A percentile compares a stretch with the other conserved stretches of the same genome.
Evolutionary conservation across 2,329 filamentous ascomycete genomes (phyloP).

Genomic region (Trichoderma aggressivum): DNA sequence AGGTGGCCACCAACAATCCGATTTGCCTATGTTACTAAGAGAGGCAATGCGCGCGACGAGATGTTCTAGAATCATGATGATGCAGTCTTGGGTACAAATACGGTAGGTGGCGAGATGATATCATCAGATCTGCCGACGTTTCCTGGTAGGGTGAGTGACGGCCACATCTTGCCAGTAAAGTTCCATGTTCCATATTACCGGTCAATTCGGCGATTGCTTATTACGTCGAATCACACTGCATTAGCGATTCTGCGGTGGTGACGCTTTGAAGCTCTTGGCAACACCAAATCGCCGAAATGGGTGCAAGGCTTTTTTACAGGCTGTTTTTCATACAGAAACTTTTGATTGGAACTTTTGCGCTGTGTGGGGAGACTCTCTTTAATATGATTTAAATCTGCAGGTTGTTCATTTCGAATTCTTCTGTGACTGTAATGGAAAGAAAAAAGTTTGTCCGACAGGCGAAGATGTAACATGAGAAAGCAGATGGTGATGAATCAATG

Average conservation of each 20-base stretch:
- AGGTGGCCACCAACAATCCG: background rate
- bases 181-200: background rate
- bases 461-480: background rate
- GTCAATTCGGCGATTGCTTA: background rate
- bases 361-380: background rate
- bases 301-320: background rate
- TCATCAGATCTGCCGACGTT: background rate
- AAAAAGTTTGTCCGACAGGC: background rate
- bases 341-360: background rate
- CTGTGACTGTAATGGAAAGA: background rate
- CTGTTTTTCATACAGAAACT: background rate
- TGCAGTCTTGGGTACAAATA: background rate
- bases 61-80: background rate
- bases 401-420: background rate
- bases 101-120: constrained; percentile 2
- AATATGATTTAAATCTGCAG: background rate
- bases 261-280: background rate
- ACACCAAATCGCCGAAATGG: background rate
- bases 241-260: background rate
- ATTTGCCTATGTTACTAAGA: background rate
- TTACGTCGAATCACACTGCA: background rate
- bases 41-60: background rate
- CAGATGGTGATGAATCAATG: background rate
- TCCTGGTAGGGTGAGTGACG: background rate
- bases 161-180: background rate